phyloP scores from a whole-genome alignment of 2,329 filamentous ascomycete species.

The Penicillium concentricum region DNA sequence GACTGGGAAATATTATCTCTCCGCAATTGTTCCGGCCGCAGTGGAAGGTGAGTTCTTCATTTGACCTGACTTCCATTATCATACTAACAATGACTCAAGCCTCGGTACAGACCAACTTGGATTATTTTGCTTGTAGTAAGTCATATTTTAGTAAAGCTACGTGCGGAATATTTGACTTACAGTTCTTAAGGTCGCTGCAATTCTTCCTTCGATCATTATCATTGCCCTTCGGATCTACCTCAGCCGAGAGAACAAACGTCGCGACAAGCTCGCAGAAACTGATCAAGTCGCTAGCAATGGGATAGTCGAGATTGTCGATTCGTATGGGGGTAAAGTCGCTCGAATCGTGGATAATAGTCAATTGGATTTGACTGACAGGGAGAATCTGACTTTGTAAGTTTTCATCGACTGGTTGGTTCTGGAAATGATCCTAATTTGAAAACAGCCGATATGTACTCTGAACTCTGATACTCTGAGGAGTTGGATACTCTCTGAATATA shows the following conservation, averaged over 20 bases:
- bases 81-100: slow-evolving; percentile 5
- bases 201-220: slow-evolving; percentile 43
- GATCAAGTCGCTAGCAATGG: slow-evolving; percentile 25
- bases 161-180: slow-evolving; percentile 31
- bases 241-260: slow-evolving; percentile 41
- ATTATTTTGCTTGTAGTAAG: slow-evolving; percentile 29
- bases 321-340: slow-evolving; percentile 28
- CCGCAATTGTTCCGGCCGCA: slow-evolving; percentile 43
- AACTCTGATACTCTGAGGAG: neutral
- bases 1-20: slow-evolving; percentile 45
- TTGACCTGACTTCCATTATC: neutral
- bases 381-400: slow-evolving; percentile 31
- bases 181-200: slow-evolving; percentile 35
- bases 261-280: slow-evolving; percentile 30
- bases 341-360: slow-evolving; percentile 39
- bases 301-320: slow-evolving; percentile 23
- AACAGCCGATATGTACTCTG: slow-evolving; percentile 3
- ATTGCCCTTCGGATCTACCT: slow-evolving; percentile 43
- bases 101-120: slow-evolving; percentile 24
- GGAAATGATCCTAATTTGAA: neutral
- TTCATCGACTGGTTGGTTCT: neutral
- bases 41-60: slow-evolving; percentile 23
- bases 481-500: neutral
- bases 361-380: slow-evolving; percentile 38
- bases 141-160: slow-evolving; percentile 22